Evolutionary conservation across 768 basidiomycete species (phyloP), one percentile per base, ranked within the genome.

Genomic region (Krasilnikovozyma curviuscula): DNA sequence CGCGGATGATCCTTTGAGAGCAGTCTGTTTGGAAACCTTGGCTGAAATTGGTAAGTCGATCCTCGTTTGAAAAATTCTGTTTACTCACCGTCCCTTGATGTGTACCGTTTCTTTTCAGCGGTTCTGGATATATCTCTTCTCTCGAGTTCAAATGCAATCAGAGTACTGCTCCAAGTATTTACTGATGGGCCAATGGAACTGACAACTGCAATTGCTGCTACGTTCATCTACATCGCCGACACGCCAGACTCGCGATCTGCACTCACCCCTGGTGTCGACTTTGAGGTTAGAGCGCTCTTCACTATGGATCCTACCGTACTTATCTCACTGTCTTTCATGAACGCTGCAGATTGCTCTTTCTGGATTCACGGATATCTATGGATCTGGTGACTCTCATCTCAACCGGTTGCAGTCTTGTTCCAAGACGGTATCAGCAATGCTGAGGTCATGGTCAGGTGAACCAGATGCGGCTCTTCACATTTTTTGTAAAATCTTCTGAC

Each of bases 381-480:
- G 83, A 1, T 85, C 83, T 56, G 78, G 79, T 0, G 61, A 74
- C 9, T 78, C 79, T 34, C 78, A 86, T 57, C 71, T 75, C 2
- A 84, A 89, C 14, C 72, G 78, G 39, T 78, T 97, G 69, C 73
- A 76, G 54, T 74, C 77, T 10, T 80, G 78, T 54, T 73, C 79
- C 7, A 78, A 74, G 55, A 75, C 89, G 45, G 76, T 91, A 30
- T 76, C 79, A 46, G 69, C 79, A 35, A 80, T 93, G 75, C 62
- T 98, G 44, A 74, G 81, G 44, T 85, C 82, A 12, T 98, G 89
- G 88, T 81, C 84, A 57, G 91, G 89, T 91, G 59, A 46, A 79
- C 67, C 23, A 16, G 13, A 12, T 32, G 21, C 19, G 2, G n/a
- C 32, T 40, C 47, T 30, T 23, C 18, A 14, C 14, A 5, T n/a